phyloP scores from a whole-genome alignment of 2,329 filamentous ascomycete genomes.

The Apiospora rasikravindrae region DNA sequence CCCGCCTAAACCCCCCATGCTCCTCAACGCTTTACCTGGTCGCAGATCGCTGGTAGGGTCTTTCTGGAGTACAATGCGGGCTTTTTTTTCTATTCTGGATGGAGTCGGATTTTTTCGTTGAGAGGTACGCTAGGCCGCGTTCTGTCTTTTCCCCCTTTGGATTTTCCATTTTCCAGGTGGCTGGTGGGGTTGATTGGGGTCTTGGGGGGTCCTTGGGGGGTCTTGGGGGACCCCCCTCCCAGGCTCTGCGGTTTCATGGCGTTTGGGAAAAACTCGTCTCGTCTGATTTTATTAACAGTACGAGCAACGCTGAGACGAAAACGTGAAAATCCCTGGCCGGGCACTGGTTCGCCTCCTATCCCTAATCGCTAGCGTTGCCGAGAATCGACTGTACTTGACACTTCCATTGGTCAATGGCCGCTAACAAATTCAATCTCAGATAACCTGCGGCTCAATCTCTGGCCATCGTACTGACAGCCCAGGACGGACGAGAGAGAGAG shows the following conservation, averaged over 20 bases:
- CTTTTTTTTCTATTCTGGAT: not conserved
- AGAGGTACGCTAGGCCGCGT: constrained; percentile 2
- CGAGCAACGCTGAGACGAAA: no score
- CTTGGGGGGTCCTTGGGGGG: no score
- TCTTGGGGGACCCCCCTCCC: not conserved
- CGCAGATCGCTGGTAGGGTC: constrained; percentile 7
- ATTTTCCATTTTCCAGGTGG: not conserved
- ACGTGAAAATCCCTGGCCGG: no score
- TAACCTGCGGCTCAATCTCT: constrained; percentile 14
- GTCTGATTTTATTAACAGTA: not conserved
- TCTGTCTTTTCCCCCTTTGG: not conserved
- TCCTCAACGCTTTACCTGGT: constrained; percentile 17
- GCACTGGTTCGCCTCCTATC: not conserved
- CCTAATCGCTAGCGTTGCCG: constrained; percentile 9
- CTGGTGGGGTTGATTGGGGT: not conserved
- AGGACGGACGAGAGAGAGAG: not conserved
- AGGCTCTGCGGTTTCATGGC: not conserved
- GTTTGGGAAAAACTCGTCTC: constrained; percentile 6
- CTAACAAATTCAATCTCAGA: constrained; percentile 7
- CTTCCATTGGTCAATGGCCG: constrained; percentile 1
- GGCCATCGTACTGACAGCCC: not conserved
- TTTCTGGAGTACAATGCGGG: constrained; percentile 3
- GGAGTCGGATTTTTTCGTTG: constrained; percentile 12
- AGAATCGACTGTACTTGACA: not conserved
- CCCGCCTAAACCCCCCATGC: constrained; percentile 11